phyloP scores from a whole-genome alignment of 1,284 basidiomycete species.

The Hypsizygus ulmarius region DNA sequence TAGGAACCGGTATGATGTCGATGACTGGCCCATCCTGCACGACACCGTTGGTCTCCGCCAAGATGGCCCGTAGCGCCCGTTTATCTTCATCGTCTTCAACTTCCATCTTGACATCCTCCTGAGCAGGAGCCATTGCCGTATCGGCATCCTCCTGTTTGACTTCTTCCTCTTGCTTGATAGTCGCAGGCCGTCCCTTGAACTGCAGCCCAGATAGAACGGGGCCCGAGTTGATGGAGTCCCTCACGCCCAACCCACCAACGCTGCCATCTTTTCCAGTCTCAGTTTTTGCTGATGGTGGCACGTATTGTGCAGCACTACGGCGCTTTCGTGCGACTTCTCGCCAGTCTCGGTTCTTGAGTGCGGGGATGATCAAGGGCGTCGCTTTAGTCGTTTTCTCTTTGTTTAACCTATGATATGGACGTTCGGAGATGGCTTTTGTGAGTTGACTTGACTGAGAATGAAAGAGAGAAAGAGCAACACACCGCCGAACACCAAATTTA shows the following conservation, averaged over 20 bases:
- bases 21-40: conserved; percentile 39
- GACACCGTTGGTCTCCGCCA: conserved; percentile 48
- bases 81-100: conserved; percentile 67
- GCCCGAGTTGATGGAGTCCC: conserved; percentile 67
- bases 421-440: conserved; percentile 47
- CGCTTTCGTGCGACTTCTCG: conserved; percentile 66
- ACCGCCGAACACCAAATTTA: conserved; percentile 71
- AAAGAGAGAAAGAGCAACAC: conserved; percentile 41
- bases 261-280: conserved; percentile 73
- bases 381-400: conserved; percentile 45
- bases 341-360: conserved; percentile 87
- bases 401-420: conserved; percentile 37
- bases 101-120: conserved; percentile 30
- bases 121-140: not conserved
- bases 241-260: conserved; percentile 74
- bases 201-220: conserved; percentile 65
- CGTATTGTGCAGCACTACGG: conserved; percentile 46
- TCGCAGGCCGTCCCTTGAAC: conserved; percentile 28
- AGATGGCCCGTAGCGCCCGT: conserved; percentile 68
- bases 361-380: conserved; percentile 78
- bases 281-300: conserved; percentile 64
- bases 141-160: conserved; percentile 19
- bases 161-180: conserved; percentile 26
- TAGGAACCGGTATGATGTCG: conserved; percentile 53
- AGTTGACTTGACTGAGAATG: conserved; percentile 53